phyloP scores from a whole-genome alignment of 139 green algal species.

The Picochlorum sp. region DNA sequence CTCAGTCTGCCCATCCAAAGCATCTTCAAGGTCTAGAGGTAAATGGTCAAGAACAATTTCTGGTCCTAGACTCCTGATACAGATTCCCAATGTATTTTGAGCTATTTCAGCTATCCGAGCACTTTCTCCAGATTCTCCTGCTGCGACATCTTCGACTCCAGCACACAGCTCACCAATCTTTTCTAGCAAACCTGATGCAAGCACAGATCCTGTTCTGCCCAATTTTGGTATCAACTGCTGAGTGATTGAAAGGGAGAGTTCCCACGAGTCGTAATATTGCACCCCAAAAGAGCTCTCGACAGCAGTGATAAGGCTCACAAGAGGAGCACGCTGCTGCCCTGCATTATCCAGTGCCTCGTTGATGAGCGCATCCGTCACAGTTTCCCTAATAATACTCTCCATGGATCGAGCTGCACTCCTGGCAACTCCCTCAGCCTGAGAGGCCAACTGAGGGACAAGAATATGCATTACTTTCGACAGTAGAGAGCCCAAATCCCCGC shows the following conservation, averaged over 20 bases:
- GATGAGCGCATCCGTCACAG: constrained; percentile 30
- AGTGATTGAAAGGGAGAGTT: constrained; percentile 48
- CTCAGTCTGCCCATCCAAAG: constrained; percentile 36
- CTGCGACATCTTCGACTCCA: constrained; percentile 45
- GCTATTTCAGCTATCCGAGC: constrained; percentile 24
- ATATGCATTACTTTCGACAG: constrained; percentile 53
- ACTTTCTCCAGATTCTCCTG: constrained; percentile 11
- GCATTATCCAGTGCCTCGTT: constrained; percentile 4
- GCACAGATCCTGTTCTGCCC: constrained; percentile 21
- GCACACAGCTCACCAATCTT: constrained; percentile 48
- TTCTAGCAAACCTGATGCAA: constrained; percentile 28
- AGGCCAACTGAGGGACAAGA: constrained; percentile 54
- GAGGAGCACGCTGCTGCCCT: not conserved
- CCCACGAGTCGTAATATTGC: constrained; percentile 64
- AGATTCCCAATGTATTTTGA: constrained; percentile 56
- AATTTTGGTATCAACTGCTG: constrained; percentile 40
- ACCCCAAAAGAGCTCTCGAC: constrained; percentile 54
- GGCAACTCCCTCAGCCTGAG: constrained; percentile 70
- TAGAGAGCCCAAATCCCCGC: constrained; percentile 2
- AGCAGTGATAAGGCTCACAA: constrained; percentile 48
- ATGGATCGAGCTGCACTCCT: constrained; percentile 44
- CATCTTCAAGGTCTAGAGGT: constrained; percentile 56
- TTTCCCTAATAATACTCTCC: constrained; percentile 35
- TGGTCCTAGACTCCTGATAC: constrained; percentile 61
- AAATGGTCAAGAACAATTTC: constrained; percentile 54